Evolutionary conservation across 768 basidiomycete genomes (phyloP), one percentile per base, ranked within the genome.

Genomic region (Termitomyces sp.): DNA sequence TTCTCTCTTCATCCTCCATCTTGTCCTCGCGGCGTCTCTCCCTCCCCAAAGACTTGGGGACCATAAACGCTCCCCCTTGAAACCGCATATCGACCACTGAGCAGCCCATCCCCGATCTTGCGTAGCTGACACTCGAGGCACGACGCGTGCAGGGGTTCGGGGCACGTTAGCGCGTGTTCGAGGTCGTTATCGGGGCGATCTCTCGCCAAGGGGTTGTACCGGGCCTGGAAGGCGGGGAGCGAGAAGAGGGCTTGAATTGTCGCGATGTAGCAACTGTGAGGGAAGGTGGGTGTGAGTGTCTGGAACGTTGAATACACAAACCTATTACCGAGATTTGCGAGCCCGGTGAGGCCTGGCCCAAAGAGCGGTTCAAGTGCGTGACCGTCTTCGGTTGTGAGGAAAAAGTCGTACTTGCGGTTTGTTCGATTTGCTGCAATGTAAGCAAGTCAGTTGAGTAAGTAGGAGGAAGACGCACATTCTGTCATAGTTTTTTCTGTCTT

Each of bases 401-500:
- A 92, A 71, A 98, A 98, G 68, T 98, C 95, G 69, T 92, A 98
- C 47, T 83, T 85, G 35, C 98, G 75, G 67, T 99, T 62, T 98
- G 94, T 68, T 98, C 95, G 64, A 98, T 89, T 89, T 98, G 92
- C 92, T 80, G 50, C 14, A n/a, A 6, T 18, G 14, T 18, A 16
- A 57, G 50, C n/a, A 9, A 20, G 40, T n/a, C 40, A 20, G n/a
- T 30, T 56, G 22, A 30, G 16, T 40, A 45, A 6, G 22, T 32
- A 33, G 3, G 14, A 14, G 7, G 14, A 4, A 49, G 16, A 54
- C 83, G 51, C 58, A 94, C 94, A 78, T 67, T 99, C 96, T 0
- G 95, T 97, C 87, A 97, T 92, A 57, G 86, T 92, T 74, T 97
- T 98, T 70, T 97, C 94, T 0, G 95, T 98, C 74, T 98, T 98